These are phyloP conservation scores for Globomyces sp. DNA, from an alignment of 371 early-diverging fungal genomes.

Conservation along the genomic window DNA sequence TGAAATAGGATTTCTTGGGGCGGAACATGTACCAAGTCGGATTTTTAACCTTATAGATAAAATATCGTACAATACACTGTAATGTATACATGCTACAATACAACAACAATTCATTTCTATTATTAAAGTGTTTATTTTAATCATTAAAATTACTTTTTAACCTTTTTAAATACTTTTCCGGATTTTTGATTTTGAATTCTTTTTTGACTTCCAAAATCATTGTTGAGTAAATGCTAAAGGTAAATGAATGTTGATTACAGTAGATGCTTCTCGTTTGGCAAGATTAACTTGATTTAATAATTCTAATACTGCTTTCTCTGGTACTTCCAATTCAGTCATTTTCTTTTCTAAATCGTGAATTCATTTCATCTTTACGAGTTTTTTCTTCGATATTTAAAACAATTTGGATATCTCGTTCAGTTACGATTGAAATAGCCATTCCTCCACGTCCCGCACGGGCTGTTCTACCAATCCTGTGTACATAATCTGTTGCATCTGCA, in stretches of 20 bases:
- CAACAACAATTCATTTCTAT: background rate
- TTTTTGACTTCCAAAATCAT: slow-evolving; percentile 22
- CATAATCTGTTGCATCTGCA: slow-evolving; percentile 95
- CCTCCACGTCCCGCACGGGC: slow-evolving; percentile 93
- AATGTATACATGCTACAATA: too few species aligned
- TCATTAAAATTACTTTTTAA: background rate
- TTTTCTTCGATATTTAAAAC: slow-evolving; percentile 85
- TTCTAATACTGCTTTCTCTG: slow-evolving; percentile 80
- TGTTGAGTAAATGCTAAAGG: slow-evolving; percentile 44
- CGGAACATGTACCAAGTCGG: too few species aligned
- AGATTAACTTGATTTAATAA: slow-evolving; percentile 77
- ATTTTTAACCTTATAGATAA: too few species aligned
- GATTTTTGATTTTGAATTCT: slow-evolving; percentile 17
- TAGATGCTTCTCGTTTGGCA: slow-evolving; percentile 86
- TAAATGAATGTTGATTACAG: too few species aligned
- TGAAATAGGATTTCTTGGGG: too few species aligned
- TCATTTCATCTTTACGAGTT: slow-evolving; percentile 33
- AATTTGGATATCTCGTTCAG: slow-evolving; percentile 89
- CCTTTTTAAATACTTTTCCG: background rate
- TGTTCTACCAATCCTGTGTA: slow-evolving; percentile 99
- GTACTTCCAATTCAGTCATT: slow-evolving; percentile 70
- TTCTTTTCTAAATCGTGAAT: slow-evolving; percentile 59
- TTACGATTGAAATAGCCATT: slow-evolving; percentile 85
- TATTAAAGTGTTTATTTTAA: too few species aligned
- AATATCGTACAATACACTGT: too few species aligned